Base-by-base conservation (phyloP, 495 filamentous ascomycete species). In the Aspergillus avenaceus region DNA sequence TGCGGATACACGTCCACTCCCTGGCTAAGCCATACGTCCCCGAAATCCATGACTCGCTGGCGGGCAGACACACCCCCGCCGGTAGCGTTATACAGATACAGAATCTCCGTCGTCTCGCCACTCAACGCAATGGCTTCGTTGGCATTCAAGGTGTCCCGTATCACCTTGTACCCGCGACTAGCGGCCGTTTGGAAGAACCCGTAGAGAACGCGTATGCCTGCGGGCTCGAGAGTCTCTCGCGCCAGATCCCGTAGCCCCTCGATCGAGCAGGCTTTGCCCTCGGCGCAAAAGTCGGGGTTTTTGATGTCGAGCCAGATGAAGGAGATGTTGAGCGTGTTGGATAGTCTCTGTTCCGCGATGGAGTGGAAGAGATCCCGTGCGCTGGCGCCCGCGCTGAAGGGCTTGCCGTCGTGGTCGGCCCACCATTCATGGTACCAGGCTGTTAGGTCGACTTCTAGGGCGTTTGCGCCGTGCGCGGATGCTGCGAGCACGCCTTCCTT, bases 361-460 rank as follows among this genome's bases (percentile, higher is more conserved):
- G 26, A 38, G 2, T 24, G 14, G 31, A 48, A 48, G 18, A 48
- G 18, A 6, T 38, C 45, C 2, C 45, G 45, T 13, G 45, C 45
- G 12, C 31, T 38, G 0, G 31, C 18, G 0, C 45, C 45, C 4
- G 45, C 31, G 19, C 19, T 37, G 21, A 13, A 16, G 0, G 18
- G 3, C 8, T 14, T 38, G 2, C 19, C 31, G 31, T 48, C 45
- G 45, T 48, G 45, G 31, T 48, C 45, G 3, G 45, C 45, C 45
- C 31, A 48, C 45, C 45, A 48, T 5, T 24, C 45, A 0, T 31
- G 11, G 3, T 18, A 6, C 31, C 31, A 38, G 3, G 45, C 45
- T 14, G 19, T 24, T 1, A 48, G 45, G 27, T 48, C 55, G 11
- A 58, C 44, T 47, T 58, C 52, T 13, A 52, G 40, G 22, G 52